phyloP scores from a whole-genome alignment of 1,284 basidiomycete genomes.

The Lentinus polychrous region DNA sequence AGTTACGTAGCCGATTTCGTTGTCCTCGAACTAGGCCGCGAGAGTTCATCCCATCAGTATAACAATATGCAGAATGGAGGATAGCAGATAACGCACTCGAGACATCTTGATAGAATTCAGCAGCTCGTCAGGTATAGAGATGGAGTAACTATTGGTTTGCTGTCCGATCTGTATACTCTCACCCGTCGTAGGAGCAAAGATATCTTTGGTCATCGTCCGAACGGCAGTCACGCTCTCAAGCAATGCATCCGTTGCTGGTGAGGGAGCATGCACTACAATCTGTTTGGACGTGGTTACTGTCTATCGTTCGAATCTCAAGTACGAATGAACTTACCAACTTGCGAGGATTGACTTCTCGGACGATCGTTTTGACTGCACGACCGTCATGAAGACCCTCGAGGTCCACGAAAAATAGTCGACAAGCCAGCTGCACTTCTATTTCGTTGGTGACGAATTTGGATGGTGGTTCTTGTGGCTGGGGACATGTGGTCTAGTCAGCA shows the following conservation, averaged over 20 bases:
- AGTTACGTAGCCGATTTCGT: slow-evolving; percentile 88
- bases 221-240: slow-evolving; percentile 78
- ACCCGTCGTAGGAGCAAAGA: slow-evolving; percentile 71
- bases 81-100: slow-evolving; percentile 46
- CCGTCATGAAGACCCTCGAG: slow-evolving; percentile 96
- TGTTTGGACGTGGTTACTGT: slow-evolving; percentile 27
- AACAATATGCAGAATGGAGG: too few relatives aligned
- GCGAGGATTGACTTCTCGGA: slow-evolving; percentile 93
- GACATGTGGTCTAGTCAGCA: slow-evolving; percentile 21
- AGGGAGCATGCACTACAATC: slow-evolving; percentile 83
- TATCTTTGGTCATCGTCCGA: slow-evolving; percentile 84
- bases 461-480: slow-evolving; percentile 71
- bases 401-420: slow-evolving; percentile 86
- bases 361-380: slow-evolving; percentile 92
- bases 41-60: slow-evolving; percentile 4
- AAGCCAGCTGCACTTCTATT: slow-evolving; percentile 73
- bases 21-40: slow-evolving; percentile 82
- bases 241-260: slow-evolving; percentile 62
- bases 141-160: slow-evolving; percentile 91
- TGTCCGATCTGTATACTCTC: slow-evolving; percentile 88
- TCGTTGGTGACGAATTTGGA: slow-evolving; percentile 84
- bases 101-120: slow-evolving; percentile 82
- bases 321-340: slow-evolving; percentile 61
- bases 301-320: not conserved
- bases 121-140: slow-evolving; percentile 88